These are phyloP conservation scores for Scedosporium dehoogii DNA, from an alignment of 2,329 filamentous ascomycete genomes.

Conservation along the genomic window DNA sequence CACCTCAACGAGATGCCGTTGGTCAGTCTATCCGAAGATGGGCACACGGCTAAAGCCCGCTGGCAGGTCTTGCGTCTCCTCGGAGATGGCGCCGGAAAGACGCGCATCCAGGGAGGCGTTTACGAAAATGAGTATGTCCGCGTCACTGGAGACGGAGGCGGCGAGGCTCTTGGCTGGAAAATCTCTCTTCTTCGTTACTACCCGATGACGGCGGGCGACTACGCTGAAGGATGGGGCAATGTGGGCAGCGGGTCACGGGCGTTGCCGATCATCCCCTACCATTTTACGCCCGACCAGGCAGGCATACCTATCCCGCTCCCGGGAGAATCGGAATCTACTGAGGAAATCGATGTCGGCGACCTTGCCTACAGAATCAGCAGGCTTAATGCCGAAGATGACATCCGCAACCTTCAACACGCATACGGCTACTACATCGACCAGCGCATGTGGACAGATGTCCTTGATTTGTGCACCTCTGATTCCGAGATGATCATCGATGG, in stretches of 20 bases:
- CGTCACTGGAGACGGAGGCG: not conserved
- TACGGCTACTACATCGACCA: conserved; percentile 4
- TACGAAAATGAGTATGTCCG: conserved; percentile 3
- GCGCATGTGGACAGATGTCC: conserved; percentile 2
- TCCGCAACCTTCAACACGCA: conserved; percentile 3
- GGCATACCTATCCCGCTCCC: not conserved
- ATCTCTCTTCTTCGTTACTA: not conserved
- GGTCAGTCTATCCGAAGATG: conserved; percentile 1
- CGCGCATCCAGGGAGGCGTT: not conserved
- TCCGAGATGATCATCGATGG: not conserved
- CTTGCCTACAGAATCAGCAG: not conserved
- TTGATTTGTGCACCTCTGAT: not conserved
- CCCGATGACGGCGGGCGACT: not conserved
- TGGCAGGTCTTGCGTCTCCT: conserved; percentile 3
- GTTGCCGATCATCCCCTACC: conserved; percentile 1
- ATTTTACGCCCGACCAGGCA: conserved; percentile 3
- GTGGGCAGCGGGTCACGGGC: not conserved
- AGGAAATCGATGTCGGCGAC: not conserved
- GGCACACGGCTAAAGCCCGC: not conserved
- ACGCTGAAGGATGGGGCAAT: not conserved
- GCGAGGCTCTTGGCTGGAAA: not conserved
- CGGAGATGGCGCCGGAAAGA: conserved; percentile 3
- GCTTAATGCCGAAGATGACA: conserved; percentile 2
- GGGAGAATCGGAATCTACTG: not conserved
- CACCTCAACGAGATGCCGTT: conserved; percentile 2